These are phyloP conservation scores for Triticum monococcum DNA, from an alignment of 176 grass and related monocot genomes.

Conservation along the genomic window DNA sequence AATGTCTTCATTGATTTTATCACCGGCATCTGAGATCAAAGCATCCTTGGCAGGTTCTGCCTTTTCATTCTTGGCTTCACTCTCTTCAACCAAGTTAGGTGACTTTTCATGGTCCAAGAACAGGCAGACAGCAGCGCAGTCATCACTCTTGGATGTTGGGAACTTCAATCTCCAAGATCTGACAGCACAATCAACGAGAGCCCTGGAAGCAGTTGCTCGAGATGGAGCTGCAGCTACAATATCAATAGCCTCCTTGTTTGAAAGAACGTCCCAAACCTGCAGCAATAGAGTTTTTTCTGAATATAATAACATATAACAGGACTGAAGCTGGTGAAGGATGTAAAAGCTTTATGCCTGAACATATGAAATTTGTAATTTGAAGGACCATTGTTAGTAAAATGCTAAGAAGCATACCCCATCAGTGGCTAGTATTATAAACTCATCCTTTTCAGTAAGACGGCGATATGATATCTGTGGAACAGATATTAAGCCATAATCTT, in stretches of 20 bases:
- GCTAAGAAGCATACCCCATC: conserved; percentile 75
- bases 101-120: conserved; percentile 65
- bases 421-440: conserved; percentile 90
- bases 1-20: conserved; percentile 28
- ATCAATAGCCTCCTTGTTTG: conserved; percentile 93
- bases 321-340: conserved; percentile 9
- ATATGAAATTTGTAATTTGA: background rate
- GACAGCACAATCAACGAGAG: conserved; percentile 86
- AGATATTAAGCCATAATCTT: conserved; percentile 99
- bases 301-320: conserved; percentile 12
- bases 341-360: conserved; percentile 1
- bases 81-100: conserved; percentile 29
- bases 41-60: conserved; percentile 34
- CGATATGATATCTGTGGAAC: conserved; percentile 94
- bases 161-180: conserved; percentile 97
- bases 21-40: background rate
- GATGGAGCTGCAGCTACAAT: conserved; percentile 77
- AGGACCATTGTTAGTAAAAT: conserved; percentile 19
- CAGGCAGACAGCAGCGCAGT: conserved; percentile 89
- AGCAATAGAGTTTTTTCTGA: conserved; percentile 19
- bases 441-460: conserved; percentile 72
- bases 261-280: conserved; percentile 98
- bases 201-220: conserved; percentile 69
- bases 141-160: conserved; percentile 92
- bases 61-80: conserved; percentile 17